Base-by-base conservation (phyloP, 2,329 filamentous ascomycete genomes). In the Pseudopithomyces chartarum region DNA sequence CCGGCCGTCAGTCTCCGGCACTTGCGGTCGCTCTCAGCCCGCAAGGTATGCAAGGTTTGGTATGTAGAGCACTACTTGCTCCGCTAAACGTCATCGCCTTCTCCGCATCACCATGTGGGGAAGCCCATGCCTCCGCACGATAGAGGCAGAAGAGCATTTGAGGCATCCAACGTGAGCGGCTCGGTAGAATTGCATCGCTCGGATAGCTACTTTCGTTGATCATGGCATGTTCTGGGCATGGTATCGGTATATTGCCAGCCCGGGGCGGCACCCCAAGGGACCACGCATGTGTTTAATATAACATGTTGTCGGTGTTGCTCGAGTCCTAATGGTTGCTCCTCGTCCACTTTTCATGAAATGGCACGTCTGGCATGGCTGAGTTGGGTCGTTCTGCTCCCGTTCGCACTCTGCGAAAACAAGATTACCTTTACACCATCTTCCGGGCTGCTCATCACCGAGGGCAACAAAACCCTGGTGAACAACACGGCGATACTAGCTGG, bases 401-500 rank as follows among this genome's bases (percentile, higher is more conserved):
- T 55, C 6, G 52, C 40, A n/a, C 20, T 54, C 11, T 59, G 47
- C 11, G 49, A 54, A 15, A 62, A 64, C 47, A 53, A 38, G 7
- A 59, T 62, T 15, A 56, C 23, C 15, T 48, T 60, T 7, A 64
- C 57, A 12, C 51, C 44, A 13, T 55, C 50, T 4, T 62, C 57
- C 26, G 58, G 52, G 2, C 55, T 70, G 12, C 36, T 57, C 22
- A 48, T 70, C 20, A 55, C 52, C 13, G 49, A 57, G 36, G 65
- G 61, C 45, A 61, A 67, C 29, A 40, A 45, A 23, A 62, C 55
- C 1, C 23, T 70, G 3, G 64, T 67, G 7, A 52, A 61, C 26
- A 68, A 67, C 36, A 55, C 58, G 7, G 62, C 55, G 5, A 60
- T 69, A 15, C 52, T 69, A 0, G 43, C 56, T 12, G 66, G 65